Conservation (phyloP, 352 stramenopile genomes). For the Lagenidium giganteum region DNA sequence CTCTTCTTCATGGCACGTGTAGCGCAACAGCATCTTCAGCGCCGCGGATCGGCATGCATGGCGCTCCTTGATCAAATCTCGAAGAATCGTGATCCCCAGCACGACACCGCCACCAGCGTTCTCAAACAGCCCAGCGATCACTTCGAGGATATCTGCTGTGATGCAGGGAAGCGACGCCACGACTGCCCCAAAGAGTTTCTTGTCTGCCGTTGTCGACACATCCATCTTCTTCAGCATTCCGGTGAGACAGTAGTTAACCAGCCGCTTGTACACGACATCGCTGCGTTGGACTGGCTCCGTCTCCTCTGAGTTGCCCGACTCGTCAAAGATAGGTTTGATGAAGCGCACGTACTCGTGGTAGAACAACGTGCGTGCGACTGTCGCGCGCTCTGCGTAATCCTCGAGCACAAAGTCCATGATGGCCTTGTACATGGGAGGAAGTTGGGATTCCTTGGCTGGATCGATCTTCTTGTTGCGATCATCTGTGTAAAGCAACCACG, state of each 20-base stretch:
- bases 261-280: too few relatives aligned
- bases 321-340: too few relatives aligned
- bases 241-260: too few relatives aligned
- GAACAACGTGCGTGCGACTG: constrained; percentile 34
- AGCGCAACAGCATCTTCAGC: constrained; percentile 45
- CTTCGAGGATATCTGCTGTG: constrained; percentile 36
- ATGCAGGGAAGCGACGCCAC: constrained; percentile 39
- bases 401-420: constrained; percentile 52
- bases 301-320: too few relatives aligned
- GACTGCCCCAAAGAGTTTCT: constrained; percentile 47
- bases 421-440: constrained; percentile 43
- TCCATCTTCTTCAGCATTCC: constrained; percentile 48
- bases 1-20: constrained; percentile 50
- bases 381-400: constrained; percentile 32
- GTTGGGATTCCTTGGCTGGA: constrained; percentile 11
- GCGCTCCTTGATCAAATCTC: constrained; percentile 56
- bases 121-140: constrained; percentile 35
- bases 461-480: constrained; percentile 20
- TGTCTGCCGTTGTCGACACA: constrained; percentile 38
- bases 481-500: constrained; percentile 34
- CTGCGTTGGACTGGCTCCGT: constrained; percentile 1
- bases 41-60: constrained; percentile 35
- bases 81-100: constrained; percentile 51
- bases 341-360: constrained; percentile 48
- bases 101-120: constrained; percentile 46